Evolutionary conservation across 2,329 filamentous ascomycete species (phyloP).

Genomic region (Pseudocercospora crystallina): DNA sequence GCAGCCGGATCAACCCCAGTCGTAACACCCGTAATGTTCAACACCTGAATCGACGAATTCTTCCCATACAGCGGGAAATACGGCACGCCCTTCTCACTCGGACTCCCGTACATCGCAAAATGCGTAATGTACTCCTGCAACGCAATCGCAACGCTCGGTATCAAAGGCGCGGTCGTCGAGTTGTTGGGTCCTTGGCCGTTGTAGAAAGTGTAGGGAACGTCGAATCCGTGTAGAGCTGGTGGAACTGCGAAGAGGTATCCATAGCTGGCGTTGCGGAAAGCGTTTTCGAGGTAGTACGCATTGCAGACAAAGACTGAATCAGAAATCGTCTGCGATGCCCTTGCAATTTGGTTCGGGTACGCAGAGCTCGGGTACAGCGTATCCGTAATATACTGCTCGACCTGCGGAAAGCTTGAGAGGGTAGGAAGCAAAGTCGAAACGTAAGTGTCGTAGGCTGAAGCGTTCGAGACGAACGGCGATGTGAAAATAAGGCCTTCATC

Average conservation of each 20-base stretch:
- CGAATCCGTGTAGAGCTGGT: constrained; percentile 55
- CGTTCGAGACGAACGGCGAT: constrained; percentile 37
- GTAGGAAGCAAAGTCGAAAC: constrained; percentile 33
- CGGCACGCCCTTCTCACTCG: constrained; percentile 41
- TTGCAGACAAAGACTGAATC: constrained; percentile 54
- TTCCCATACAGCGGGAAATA: constrained; percentile 50
- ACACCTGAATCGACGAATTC: constrained; percentile 44
- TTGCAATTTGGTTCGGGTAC: constrained; percentile 48
- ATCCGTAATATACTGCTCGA: constrained; percentile 43
- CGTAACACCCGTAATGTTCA: constrained; percentile 33
- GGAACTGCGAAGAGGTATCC: constrained; percentile 55
- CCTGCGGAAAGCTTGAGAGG: constrained; percentile 19
- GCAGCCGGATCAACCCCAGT: constrained; percentile 46
- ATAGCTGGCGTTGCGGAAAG: constrained; percentile 49
- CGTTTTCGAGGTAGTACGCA: constrained; percentile 51
- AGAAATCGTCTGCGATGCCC: constrained; percentile 42
- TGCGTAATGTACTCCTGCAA: constrained; percentile 49
- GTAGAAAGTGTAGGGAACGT: constrained; percentile 56
- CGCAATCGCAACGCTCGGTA: constrained; percentile 43
- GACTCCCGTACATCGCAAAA: constrained; percentile 42
- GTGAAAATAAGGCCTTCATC: constrained; percentile 49
- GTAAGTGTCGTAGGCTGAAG: constrained; percentile 38
- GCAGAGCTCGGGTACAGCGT: constrained; percentile 50
- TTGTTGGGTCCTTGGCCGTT: constrained; percentile 29
- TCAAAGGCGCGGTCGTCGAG: constrained; percentile 5